Evolutionary conservation across 768 basidiomycete species (phyloP), one percentile per base, ranked within the genome.

Genomic region (Rubroboletus pulcherrimus): DNA sequence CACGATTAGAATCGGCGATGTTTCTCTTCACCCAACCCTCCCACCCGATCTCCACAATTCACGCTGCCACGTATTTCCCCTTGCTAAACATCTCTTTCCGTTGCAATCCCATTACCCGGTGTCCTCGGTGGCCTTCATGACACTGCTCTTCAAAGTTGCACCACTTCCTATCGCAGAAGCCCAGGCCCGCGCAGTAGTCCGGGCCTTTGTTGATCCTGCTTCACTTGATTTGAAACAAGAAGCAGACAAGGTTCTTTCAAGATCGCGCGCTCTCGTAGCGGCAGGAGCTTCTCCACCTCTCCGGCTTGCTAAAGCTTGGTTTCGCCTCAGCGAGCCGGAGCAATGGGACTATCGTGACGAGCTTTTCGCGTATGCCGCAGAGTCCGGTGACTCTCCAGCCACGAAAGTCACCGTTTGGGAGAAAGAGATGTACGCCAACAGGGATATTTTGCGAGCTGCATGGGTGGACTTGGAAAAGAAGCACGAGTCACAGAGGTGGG

Each of bases 91-190:
- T 53, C 56, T 92, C 8, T 88, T 91, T 63, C 90, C 90, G 0
- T 59, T 91, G 17, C 55, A 77, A 76, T 41, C 55, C 62, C 35
- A 54, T 62, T 43, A 78, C 74, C 64, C 84, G 77, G 73, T 77
- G 1, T 65, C 75, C 1, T 78, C 78, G 5, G 64, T 91, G 39
- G 86, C 82, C 9, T 90, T 93, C 68, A 73, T 88, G 49, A 82
- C 88, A 2, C 78, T 91, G 11, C 75, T 76, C 1, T 66, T 75
- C 29, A 73, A 75, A 34, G 82, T 91, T 24, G 78, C 78, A 0
- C 93, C 93, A 3, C 80, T 95, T 55, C 92, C 91, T 1, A 64
- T 93, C 0, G 76, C 86, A 46, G 91, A 97, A 69, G 82, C 81
- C 0, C 94, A 96, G 71, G 86, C 86, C 0, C 81, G 79, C 0